Percentiles rank a stretch among this genome's conserved stretches.
phyloP scores from a whole-genome alignment of 2,329 filamentous ascomycete species.

The Pseudogymnoascus sp. region DNA sequence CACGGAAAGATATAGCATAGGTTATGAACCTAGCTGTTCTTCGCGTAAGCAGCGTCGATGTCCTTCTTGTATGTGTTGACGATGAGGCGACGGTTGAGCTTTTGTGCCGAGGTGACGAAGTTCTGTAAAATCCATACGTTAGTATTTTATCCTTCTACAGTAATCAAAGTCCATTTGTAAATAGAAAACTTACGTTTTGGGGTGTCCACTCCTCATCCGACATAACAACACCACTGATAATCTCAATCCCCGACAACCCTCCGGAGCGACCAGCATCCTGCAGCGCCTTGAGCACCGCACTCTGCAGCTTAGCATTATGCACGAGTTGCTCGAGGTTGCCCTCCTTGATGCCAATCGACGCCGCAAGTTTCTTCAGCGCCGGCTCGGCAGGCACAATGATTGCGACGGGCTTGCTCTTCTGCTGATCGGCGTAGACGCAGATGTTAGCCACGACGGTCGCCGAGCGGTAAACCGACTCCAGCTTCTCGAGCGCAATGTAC shows the following conservation, averaged over 20 bases:
- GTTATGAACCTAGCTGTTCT: slow-evolving; percentile 1
- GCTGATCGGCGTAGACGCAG: slow-evolving; percentile 73
- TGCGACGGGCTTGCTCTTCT: slow-evolving; percentile 71
- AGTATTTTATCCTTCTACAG: slow-evolving; percentile 24
- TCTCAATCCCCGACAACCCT: slow-evolving; percentile 63
- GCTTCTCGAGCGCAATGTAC: slow-evolving; percentile 94
- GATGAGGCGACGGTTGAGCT: slow-evolving; percentile 65
- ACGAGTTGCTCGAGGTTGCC: slow-evolving; percentile 52
- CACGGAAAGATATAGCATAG: background rate
- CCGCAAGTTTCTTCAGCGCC: slow-evolving; percentile 51
- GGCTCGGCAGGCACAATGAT: slow-evolving; percentile 66
- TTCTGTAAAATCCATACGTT: slow-evolving; percentile 39
- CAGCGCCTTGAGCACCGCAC: slow-evolving; percentile 59
- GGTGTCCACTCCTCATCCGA: slow-evolving; percentile 86
- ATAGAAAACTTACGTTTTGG: slow-evolving; percentile 59
- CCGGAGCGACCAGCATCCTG: slow-evolving; percentile 57
- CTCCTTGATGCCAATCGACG: slow-evolving; percentile 52
- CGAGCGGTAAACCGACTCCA: slow-evolving; percentile 84
- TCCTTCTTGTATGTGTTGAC: slow-evolving; percentile 55
- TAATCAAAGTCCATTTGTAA: slow-evolving; percentile 34
- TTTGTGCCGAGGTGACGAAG: slow-evolving; percentile 64
- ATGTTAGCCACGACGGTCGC: slow-evolving; percentile 71
- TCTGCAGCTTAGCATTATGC: slow-evolving; percentile 56
- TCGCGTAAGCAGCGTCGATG: slow-evolving; percentile 52
- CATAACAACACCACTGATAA: slow-evolving; percentile 67